Base-by-base conservation (phyloP, 495 filamentous ascomycete species). In the Penicillium flavigenum region DNA sequence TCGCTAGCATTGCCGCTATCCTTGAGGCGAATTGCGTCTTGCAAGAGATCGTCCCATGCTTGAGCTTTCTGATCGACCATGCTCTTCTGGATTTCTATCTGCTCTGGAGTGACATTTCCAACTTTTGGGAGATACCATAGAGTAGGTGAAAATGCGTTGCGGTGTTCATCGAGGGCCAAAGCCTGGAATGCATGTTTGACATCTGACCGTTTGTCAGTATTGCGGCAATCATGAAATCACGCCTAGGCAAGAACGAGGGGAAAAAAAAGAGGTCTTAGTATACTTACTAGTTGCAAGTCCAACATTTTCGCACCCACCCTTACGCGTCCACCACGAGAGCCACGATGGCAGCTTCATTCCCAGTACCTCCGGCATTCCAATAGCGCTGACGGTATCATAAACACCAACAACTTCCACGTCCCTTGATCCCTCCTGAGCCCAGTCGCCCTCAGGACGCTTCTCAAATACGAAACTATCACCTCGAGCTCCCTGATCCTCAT, bases 151-250 rank as follows among this genome's bases (percentile, higher is more conserved):
- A 84, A 86, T 4, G 81, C 69, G 3, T 67, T 68, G 5, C 83
- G 75, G 11, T 70, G 62, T 61, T 86, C 84, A 47, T 87, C 83
- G 3, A 87, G 64, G 9, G 83, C 77, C 12, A 87, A 60, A 20
- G 83, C 83, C 26, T 87, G 84, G 60, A 79, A 87, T 3, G 85
- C 84, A 59, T 86, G 70, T 46, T 80, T 68, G 52, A 86, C 77
- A 48, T 79, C 53, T 55, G 61, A 58, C 52, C 71, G 57, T 45
- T 61, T 67, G 27, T 59, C 29, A 46, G 14, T 54, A 31, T 43
- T 41, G 9, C 48, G 34, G 5, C 24, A 1, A 27, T 2, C 12
- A 26, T 38, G 1, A 4, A 14, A 10, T 17, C 19, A 51, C n/a
- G 9, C 5, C 3, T 2, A 26, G 17, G 7, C n/a, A 43, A 29